Evolutionary conservation across 192 early-diverging fungal species (phyloP).

Genomic region (Rhizophlyctis rosea): DNA sequence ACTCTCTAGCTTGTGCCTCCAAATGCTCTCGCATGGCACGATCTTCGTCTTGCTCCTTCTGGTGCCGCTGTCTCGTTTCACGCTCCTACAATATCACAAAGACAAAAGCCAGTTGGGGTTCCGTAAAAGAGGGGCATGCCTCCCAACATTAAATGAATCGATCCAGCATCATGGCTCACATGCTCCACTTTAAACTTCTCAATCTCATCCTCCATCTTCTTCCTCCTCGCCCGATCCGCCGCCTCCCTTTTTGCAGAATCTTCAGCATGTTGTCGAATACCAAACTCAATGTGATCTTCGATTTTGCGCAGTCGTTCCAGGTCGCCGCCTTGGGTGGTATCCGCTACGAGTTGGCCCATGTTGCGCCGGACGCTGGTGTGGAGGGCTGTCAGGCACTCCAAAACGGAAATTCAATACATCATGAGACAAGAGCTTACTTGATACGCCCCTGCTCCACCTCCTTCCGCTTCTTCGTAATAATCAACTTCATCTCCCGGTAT

Average conservation of each 20-base stretch:
- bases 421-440: conserved; percentile 2
- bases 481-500: conserved; percentile 35
- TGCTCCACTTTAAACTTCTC: conserved; percentile 8
- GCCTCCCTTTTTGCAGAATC: conserved; percentile 20
- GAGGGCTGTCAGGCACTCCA: background rate
- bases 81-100: too few species aligned
- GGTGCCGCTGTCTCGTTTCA: background rate
- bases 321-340: conserved; percentile 1
- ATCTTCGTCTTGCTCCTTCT: conserved; percentile 11
- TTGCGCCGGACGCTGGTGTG: background rate
- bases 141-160: background rate
- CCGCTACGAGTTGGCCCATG: conserved; percentile 8
- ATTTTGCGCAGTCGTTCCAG: conserved; percentile 4
- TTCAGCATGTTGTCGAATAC: background rate
- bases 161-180: too few species aligned
- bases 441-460: conserved; percentile 12
- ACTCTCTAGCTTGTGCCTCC: conserved; percentile 8
- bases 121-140: too few species aligned
- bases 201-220: conserved; percentile 18
- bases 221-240: conserved; percentile 3
- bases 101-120: too few species aligned
- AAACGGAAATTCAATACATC: background rate
- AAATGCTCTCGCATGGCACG: background rate
- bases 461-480: conserved; percentile 27
- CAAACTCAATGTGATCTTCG: conserved; percentile 10